Evolutionary conservation across 805 yeast genomes (phyloP), one percentile per base, ranked within the genome.

Genomic region (Starmerella bombicola): DNA sequence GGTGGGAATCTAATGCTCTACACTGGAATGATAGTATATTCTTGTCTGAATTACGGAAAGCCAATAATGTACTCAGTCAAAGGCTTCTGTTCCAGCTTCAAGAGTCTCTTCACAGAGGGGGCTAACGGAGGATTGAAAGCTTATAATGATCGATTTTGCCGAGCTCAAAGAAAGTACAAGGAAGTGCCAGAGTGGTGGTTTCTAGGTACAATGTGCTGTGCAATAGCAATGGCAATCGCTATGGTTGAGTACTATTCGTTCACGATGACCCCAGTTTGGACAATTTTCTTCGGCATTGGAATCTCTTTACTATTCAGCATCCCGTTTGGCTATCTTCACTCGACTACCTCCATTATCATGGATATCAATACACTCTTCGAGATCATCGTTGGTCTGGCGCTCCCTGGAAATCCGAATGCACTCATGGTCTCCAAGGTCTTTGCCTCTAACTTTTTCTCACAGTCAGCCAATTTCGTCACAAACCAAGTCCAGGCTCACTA

Each of bases 281-380:
- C 77, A 2, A 60, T 78, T 24, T 69, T 78, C 48, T 68, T 77
- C 48, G 74, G 76, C 1, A 60, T 77, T 13, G 60, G 64, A 7
- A 67, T 76, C 48, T 70, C 72, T 43, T 56, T 71, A 29, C 54
- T 74, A n/a, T 76, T 78, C 56, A 58, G 78, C 45, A 58, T 78
- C 29, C 86, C 85, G 15, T 63, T 76, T 24, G 73, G 78, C 8
- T 61, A 78, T 8, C 66, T 78, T 36, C 69, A 69, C 15, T 74
- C 82, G 3, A 70, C 71, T 23, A 75, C 84, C 0, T 78, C 76
- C 58, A 68, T 61, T 36, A 52, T 67, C 3, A 66, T 77, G 45
- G 76, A 77, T n/a, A 61, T 78, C 46, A 73, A 73, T 52, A 80
- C 76, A 2, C 58, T 79, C 37, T 71, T 74, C 6, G 82, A 78